phyloP scores from a whole-genome alignment of 345 rosid species.

The Gossypium stocksii region DNA sequence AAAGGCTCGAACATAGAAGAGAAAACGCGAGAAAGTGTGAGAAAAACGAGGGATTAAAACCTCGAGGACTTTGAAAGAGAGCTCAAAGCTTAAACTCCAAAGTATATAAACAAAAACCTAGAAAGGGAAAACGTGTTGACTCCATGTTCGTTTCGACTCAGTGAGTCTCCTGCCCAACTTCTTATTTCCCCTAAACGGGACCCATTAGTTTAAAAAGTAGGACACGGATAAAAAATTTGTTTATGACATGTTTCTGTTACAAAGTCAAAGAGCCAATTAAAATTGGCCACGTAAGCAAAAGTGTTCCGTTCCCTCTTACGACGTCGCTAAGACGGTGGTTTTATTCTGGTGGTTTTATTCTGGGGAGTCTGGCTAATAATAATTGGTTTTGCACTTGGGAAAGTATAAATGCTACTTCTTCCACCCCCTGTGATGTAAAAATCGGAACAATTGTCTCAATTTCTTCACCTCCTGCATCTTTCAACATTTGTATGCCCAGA shows the following conservation, averaged over 20 bases:
- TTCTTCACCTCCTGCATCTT: too few relatives aligned
- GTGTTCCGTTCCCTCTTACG: neutral
- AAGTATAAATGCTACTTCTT: neutral
- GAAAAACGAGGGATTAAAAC: slow-evolving; percentile 8
- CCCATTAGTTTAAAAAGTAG: neutral
- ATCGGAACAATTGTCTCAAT: too few relatives aligned
- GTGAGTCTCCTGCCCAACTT: neutral
- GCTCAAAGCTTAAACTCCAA: neutral
- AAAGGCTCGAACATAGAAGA: neutral
- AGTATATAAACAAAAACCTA: too few relatives aligned
- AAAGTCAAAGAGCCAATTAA: neutral
- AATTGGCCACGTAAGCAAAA: neutral
- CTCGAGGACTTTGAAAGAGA: neutral
- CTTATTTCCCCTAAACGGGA: neutral
- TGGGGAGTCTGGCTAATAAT: neutral
- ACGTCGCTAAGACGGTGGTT: neutral
- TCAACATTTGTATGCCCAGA: too few relatives aligned
- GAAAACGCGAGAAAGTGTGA: slow-evolving; percentile 9
- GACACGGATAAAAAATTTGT: neutral
- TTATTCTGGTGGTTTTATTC: neutral
- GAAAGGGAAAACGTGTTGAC: neutral
- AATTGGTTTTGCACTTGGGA: neutral
- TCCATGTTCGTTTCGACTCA: neutral
- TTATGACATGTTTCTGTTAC: neutral
- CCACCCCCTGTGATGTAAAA: too few relatives aligned